A percentile compares a stretch with the other conserved stretches of the same genome.
These are phyloP conservation scores for Starmera stellimalicola DNA, from an alignment of 1,139 yeast genomes.

Conservation along the genomic window DNA sequence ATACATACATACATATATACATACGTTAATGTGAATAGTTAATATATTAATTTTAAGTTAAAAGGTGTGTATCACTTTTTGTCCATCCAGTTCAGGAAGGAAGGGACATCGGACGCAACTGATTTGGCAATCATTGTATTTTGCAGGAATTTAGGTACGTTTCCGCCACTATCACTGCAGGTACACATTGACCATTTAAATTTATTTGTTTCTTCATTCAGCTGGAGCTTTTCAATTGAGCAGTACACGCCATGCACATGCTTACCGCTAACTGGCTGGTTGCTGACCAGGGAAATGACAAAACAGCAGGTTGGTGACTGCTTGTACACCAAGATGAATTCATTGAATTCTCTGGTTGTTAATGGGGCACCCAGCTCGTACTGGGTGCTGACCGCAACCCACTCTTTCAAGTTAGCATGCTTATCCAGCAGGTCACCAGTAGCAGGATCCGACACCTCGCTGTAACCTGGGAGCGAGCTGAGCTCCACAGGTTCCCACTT, in stretches of 20 bases:
- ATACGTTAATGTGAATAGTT: too few species aligned
- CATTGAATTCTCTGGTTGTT: slow-evolving; percentile 44
- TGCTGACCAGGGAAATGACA: slow-evolving; percentile 43
- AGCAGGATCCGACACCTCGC: slow-evolving; percentile 6
- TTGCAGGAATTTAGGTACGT: slow-evolving; percentile 55
- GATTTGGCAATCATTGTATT: slow-evolving; percentile 45
- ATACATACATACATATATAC: too few species aligned
- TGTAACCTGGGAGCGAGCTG: slow-evolving; percentile 10
- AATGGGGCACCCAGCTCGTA: slow-evolving; percentile 27
- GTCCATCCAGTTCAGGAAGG: slow-evolving; percentile 41
- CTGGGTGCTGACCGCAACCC: slow-evolving; percentile 21
- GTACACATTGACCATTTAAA: slow-evolving; percentile 52
- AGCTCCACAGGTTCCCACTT: slow-evolving; percentile 15
- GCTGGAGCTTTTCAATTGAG: slow-evolving; percentile 46
- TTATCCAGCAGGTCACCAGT: slow-evolving; percentile 2
- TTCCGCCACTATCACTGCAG: slow-evolving; percentile 55
- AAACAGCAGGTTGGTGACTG: slow-evolving; percentile 29
- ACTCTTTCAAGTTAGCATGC: slow-evolving; percentile 9
- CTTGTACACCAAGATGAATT: slow-evolving; percentile 40
- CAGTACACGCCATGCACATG: slow-evolving; percentile 39
- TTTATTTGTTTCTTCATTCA: slow-evolving; percentile 25
- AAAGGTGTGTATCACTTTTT: slow-evolving; percentile 3
- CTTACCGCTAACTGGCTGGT: slow-evolving; percentile 16
- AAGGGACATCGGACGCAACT: slow-evolving; percentile 60
- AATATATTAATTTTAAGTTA: too few species aligned